These are phyloP conservation scores for Ceratocystis lukuohia DNA, from an alignment of 2,329 filamentous ascomycete genomes.

Conservation along the genomic window DNA sequence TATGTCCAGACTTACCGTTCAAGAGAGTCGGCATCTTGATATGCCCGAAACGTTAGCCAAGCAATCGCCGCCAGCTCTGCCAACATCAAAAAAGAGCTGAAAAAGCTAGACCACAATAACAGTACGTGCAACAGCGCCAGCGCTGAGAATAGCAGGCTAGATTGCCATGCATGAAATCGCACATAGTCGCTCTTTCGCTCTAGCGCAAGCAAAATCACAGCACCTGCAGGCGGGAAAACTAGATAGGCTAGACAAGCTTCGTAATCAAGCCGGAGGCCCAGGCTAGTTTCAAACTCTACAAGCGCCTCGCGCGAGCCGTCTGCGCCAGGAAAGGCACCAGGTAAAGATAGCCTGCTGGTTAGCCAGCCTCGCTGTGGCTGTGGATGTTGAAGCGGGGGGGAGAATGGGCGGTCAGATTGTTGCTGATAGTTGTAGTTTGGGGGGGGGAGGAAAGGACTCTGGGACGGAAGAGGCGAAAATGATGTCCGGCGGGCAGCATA, in stretches of 20 bases:
- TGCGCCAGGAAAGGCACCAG: slow-evolving; percentile 29
- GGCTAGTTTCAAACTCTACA: slow-evolving; percentile 79
- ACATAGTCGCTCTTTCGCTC: slow-evolving; percentile 98
- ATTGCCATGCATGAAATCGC: slow-evolving; percentile 95
- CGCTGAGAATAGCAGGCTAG: slow-evolving; percentile 65
- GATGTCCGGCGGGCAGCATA: slow-evolving; percentile 40
- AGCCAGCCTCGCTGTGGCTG: slow-evolving; percentile 28
- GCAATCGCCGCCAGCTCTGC: slow-evolving; percentile 63
- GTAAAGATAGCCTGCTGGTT: slow-evolving; percentile 23
- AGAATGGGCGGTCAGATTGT: slow-evolving; percentile 24
- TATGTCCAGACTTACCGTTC: slow-evolving; percentile 35
- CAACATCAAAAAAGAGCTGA: slow-evolving; percentile 73
- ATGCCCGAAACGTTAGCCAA: slow-evolving; percentile 65
- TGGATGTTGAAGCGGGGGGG: slow-evolving; percentile 30
- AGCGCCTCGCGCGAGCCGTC: slow-evolving; percentile 41
- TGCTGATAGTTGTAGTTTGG: slow-evolving; percentile 22
- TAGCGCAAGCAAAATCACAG: slow-evolving; percentile 67
- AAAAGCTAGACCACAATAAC: slow-evolving; percentile 68
- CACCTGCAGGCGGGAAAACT: slow-evolving; percentile 69
- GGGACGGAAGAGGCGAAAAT: slow-evolving; percentile 35
- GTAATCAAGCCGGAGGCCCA: slow-evolving; percentile 74
- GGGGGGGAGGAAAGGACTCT: slow-evolving; percentile 13
- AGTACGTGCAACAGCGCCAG: slow-evolving; percentile 67
- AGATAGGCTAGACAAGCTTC: slow-evolving; percentile 87
- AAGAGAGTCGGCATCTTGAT: slow-evolving; percentile 61